Percentiles rank a stretch among this genome's conserved stretches.
Conservation (phyloP, 2,329 filamentous ascomycete genomes). For the Penicillium brasilianum region DNA sequence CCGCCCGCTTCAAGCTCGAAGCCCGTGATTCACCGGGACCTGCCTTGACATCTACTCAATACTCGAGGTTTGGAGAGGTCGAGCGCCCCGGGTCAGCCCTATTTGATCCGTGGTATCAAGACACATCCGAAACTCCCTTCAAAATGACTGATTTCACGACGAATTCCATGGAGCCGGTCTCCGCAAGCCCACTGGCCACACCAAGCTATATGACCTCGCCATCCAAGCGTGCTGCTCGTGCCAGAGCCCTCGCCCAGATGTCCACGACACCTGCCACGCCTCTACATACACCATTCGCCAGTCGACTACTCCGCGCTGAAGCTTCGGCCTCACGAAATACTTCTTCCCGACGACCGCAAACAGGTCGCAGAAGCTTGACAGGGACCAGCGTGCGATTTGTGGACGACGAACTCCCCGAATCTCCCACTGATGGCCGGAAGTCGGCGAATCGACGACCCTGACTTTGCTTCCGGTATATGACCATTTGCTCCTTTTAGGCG, state of each 20-base stretch:
- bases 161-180: slow-evolving; percentile 36
- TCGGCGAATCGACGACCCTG: slow-evolving; percentile 42
- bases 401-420: slow-evolving; percentile 46
- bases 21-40: slow-evolving; percentile 38
- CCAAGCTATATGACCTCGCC: slow-evolving; percentile 52
- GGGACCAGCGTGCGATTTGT: slow-evolving; percentile 49
- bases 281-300: slow-evolving; percentile 50
- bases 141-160: slow-evolving; percentile 44
- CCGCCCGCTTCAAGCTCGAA: slow-evolving; percentile 42
- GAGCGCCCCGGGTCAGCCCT: slow-evolving; percentile 33
- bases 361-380: slow-evolving; percentile 35
- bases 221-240: slow-evolving; percentile 52
- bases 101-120: slow-evolving; percentile 45
- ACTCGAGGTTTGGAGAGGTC: slow-evolving; percentile 27
- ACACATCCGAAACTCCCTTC: slow-evolving; percentile 41
- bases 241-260: slow-evolving; percentile 46
- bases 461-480: slow-evolving; percentile 25
- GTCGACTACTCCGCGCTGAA: slow-evolving; percentile 41
- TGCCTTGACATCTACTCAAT: slow-evolving; percentile 34
- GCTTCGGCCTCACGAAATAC: slow-evolving; percentile 27
- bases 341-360: slow-evolving; percentile 34
- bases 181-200: slow-evolving; percentile 46
- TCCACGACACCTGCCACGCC: slow-evolving; percentile 54
- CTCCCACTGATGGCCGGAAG: slow-evolving; percentile 45
- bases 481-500: background rate